A percentile compares a stretch with the other conserved stretches of the same genome.
Conservation (phyloP, 331 rosid genomes). For the Quercus phellos region DNA sequence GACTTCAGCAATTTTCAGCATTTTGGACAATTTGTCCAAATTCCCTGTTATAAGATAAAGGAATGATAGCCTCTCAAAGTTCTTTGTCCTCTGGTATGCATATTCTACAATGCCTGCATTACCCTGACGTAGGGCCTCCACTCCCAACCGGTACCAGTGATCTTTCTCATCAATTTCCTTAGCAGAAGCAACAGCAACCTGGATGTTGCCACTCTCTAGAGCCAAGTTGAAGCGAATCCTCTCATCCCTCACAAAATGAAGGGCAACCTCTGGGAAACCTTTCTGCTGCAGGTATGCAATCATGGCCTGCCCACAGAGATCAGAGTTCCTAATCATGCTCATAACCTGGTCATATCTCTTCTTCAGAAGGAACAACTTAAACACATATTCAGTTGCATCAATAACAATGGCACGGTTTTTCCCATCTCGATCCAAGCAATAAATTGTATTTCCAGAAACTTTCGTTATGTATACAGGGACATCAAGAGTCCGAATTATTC, state of each 20-base stretch:
- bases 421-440: conserved; percentile 95
- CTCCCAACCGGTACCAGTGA: conserved; percentile 89
- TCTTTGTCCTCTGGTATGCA: conserved; percentile 94
- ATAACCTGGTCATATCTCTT: conserved; percentile 88
- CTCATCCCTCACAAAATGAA: conserved; percentile 96
- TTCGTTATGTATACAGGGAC: conserved; percentile 86
- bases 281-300: conserved; percentile 95
- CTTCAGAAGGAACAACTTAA: conserved; percentile 73
- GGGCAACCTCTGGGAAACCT: conserved; percentile 97
- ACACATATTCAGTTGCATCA: conserved; percentile 86
- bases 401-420: conserved; percentile 59
- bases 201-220: conserved; percentile 93
- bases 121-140: conserved; percentile 97
- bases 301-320: conserved; percentile 96
- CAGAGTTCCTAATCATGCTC: conserved; percentile 89
- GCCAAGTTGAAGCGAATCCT: conserved; percentile 87
- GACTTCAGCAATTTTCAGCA: conserved; percentile 97
- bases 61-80: conserved; percentile 87
- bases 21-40: conserved; percentile 73
- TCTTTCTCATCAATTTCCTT: conserved; percentile 93
- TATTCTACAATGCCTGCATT: conserved; percentile 91
- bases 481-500: conserved; percentile 81
- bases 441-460: conserved; percentile 69
- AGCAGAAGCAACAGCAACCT: conserved; percentile 91
- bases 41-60: conserved; percentile 90